A percentile compares a stretch with the other conserved stretches of the same genome.
These are phyloP conservation scores for Penicillium sp. DNA, from an alignment of 2,329 filamentous ascomycete species.

Conservation along the genomic window DNA sequence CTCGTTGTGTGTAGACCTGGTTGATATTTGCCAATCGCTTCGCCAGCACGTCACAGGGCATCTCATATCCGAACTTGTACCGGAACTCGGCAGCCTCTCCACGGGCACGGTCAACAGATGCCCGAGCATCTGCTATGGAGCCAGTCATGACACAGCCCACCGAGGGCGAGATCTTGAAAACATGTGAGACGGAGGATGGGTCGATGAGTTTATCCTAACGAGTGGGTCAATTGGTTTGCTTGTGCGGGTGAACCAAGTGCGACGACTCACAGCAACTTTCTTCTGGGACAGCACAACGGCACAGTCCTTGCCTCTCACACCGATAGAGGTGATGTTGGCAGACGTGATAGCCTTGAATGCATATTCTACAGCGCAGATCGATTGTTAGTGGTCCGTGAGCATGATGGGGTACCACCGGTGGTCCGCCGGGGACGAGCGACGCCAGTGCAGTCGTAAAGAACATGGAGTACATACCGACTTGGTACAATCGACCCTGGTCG, in stretches of 20 bases:
- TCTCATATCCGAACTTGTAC: conserved; percentile 99
- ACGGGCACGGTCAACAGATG: conserved; percentile 87
- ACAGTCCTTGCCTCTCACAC: conserved; percentile 93
- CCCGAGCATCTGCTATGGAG: conserved; percentile 94
- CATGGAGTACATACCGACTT: conserved; percentile 73
- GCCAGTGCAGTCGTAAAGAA: neutral
- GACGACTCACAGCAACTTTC: conserved; percentile 86
- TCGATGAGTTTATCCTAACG: conserved; percentile 96
- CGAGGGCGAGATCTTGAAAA: conserved; percentile 94
- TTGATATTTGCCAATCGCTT: conserved; percentile 99
- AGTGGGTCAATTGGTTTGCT: conserved; percentile 14
- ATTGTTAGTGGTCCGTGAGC: conserved; percentile 27
- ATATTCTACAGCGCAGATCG: conserved; percentile 70
- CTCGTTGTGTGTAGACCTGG: conserved; percentile 97
- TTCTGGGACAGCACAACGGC: conserved; percentile 98
- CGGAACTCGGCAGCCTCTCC: conserved; percentile 96
- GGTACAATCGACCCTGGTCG: conserved; percentile 95
- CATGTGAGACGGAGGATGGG: conserved; percentile 91
- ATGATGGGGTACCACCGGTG: conserved; percentile 19
- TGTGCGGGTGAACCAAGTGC: neutral
- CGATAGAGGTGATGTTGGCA: conserved; percentile 97
- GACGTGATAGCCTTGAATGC: conserved; percentile 99
- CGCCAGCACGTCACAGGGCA: conserved; percentile 95
- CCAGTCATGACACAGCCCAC: conserved; percentile 98
- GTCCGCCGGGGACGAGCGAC: neutral